Base-by-base conservation (phyloP, 2,329 filamentous ascomycete species). In the Aspergillus sclerotialis region DNA sequence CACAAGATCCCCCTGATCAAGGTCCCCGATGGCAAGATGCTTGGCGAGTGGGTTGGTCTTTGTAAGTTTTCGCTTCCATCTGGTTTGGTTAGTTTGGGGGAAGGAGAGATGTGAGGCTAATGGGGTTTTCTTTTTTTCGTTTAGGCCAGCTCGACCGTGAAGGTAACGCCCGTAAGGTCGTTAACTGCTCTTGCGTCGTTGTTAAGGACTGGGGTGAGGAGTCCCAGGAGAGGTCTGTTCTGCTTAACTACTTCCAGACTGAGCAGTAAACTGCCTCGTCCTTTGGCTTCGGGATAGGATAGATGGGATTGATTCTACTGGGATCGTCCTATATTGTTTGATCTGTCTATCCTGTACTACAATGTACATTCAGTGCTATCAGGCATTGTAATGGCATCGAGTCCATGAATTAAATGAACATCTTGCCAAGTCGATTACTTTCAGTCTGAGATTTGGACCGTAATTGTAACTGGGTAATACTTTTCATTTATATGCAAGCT, bases 171-270 rank as follows among this genome's bases (percentile, higher is more conserved):
- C 86, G 92, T 73, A 98, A 98, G 84, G 90, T 98, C 56, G 92
- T 98, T 76, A 98, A 98, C 85, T 98, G 92, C 88, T 96, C 90
- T 65, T 96, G 92, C 79, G 92, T 98, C 62, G 92, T 98, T 47
- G 92, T 98, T 64, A 90, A 92, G 78, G 89, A 98, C 73, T 98
- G 92, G 92, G 92, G 92, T 80, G 92, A 96, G 81, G 92, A 98
- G 78, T 93, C 85, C 55, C 89, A 94, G 76, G 92, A 98, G 82
- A 89, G 92, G 67, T 87, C 82, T 64, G 88, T 96, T 72, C 85
- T 98, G 68, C 87, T 98, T 71, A 94, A 98, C 84, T 98, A 98
- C 85, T 96, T 98, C 89, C 85, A 94, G 78, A 94, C 88, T 68
- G 67, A 69, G 64, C 65, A 69, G 56, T 69, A 69, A 48, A 62